Evolutionary conservation across 441 rosid genomes (phyloP), one percentile per base, ranked within the genome.

Genomic region (Francoa sonchifolia): DNA sequence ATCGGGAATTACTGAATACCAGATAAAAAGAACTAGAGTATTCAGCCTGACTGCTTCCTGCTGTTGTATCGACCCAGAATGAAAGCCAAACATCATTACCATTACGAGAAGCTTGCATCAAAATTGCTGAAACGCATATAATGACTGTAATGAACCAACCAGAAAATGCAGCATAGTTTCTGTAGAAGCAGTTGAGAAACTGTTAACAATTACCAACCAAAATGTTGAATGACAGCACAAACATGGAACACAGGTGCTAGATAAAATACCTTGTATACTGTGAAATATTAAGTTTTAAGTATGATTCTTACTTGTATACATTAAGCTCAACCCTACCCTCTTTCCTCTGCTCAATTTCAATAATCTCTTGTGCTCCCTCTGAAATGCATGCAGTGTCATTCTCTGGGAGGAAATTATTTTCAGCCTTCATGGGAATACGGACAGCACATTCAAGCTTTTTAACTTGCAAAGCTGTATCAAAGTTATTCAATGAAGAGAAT

Each of bases 61-160:
- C 65, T 43, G 63, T 33, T 7, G 75, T 59, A 63, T 90, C 93
- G 49, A 86, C 95, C 99, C 99, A 90, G 62, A 64, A 86, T 21
- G 93, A 90, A 39, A 90, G 68, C 99, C 99, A 90, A 36, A 90
- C 63, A 60, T 90, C 99, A 66, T 76, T 90, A 37, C 90, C 96
- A 45, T 90, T 90, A 25, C 90, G 93, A 15, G 99, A 82, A 56
- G 83, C 87, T 82, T 90, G 99, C 99, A 90, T 90, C 52, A 72
- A 55, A 67, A 86, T 54, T 39, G 96, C 99, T 1, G 99, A 82
- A 54, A 76, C 52, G 50, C 71, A 50, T 65, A 90, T 74, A 33
- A 76, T 66, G 42, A 66, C 31, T 36, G 95, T 53, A 55, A 86
- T 70, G 44, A 70, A 62, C 82, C 80, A 80, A 44, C 99, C 90